Base-by-base conservation (phyloP, 2,329 filamentous ascomycete species). In the Fusarium sp. region DNA sequence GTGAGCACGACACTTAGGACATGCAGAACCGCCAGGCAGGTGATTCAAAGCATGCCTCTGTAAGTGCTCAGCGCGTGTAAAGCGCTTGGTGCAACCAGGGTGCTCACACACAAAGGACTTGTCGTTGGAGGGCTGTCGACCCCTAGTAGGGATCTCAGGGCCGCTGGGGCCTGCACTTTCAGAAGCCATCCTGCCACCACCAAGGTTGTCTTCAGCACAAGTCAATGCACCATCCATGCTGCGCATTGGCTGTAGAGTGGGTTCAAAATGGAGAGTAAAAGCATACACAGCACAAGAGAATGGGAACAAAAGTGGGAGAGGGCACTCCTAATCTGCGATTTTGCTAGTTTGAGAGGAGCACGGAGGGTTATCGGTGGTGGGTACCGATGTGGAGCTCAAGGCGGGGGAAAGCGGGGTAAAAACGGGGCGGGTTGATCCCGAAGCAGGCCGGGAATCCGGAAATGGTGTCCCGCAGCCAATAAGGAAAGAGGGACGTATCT, bases 31-130 rank as follows among this genome's bases (percentile, higher is more conserved):
- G 1, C 86, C 85, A 33, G 84, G 82, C n/a, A 84, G 82, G 75
- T 90, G 89, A 74, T 91, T 91, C 61, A 90, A 81, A 25, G 86
- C 84, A 80, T 91, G 89, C 15, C 89, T 85, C 68, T 89, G 87
- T 59, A 90, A 82, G 79, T 91, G 89, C 76, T 91, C 89, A 12
- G 87, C 85, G 9, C 89, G 84, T 27, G 88, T 89, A 77, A 90
- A 91, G 17, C 84, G 83, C 76, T 89, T 89, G 56, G 79, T 82
- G 72, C 89, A 90, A 33, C 82, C 84, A 9, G 83, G 80, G 74
- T 85, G 83, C 43, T 80, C 80, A 72, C 88, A 89, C 40, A 60
- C 73, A 50, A 76, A 76, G 33, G 69, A 68, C 63, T 74, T 76
- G 59, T 75, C 73, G 40, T 38, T 64, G 62, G 47, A 58, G 54